Percentiles rank a stretch among this genome's conserved stretches.
Conservation (phyloP, 495 filamentous ascomycete species). For the Hypoxylon cercidicola region DNA sequence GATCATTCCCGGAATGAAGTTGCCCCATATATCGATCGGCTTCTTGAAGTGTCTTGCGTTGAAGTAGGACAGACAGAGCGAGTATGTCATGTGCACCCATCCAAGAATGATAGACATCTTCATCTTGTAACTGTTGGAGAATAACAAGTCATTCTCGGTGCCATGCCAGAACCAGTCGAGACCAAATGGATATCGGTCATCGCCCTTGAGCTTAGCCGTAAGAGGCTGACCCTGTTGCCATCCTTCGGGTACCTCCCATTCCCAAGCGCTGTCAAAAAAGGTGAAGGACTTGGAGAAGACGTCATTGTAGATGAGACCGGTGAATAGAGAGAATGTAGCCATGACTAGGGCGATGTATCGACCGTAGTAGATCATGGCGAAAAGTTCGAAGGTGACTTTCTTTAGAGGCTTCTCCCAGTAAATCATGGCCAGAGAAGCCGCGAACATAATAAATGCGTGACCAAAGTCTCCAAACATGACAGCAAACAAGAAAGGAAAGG, state of each 20-base stretch:
- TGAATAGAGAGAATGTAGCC: slow-evolving; percentile 96
- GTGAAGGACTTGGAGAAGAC: slow-evolving; percentile 92
- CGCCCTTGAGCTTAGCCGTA: slow-evolving; percentile 68
- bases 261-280: slow-evolving; percentile 88
- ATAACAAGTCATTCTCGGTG: slow-evolving; percentile 91
- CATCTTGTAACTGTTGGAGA: slow-evolving; percentile 99
- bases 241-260: slow-evolving; percentile 73
- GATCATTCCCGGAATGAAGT: slow-evolving; percentile 97
- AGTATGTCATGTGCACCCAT: slow-evolving; percentile 99
- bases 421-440: slow-evolving; percentile 87
- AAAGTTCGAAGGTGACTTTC: slow-evolving; percentile 92
- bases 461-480: slow-evolving; percentile 99
- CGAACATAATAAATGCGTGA: slow-evolving; percentile 86
- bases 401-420: slow-evolving; percentile 92
- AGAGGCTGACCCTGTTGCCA: slow-evolving; percentile 69
- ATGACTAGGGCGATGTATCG: slow-evolving; percentile 99
- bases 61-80: slow-evolving; percentile 89
- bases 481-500: slow-evolving; percentile 97
- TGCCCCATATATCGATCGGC: slow-evolving; percentile 93
- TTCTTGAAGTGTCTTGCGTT: slow-evolving; percentile 95
- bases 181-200: slow-evolving; percentile 93
- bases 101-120: slow-evolving; percentile 97
- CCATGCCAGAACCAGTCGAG: slow-evolving; percentile 98
- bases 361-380: slow-evolving; percentile 98
- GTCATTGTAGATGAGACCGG: slow-evolving; percentile 97